Evolutionary conservation across 192 early-diverging fungal genomes (phyloP).

Genomic region (Linderina pennispora): DNA sequence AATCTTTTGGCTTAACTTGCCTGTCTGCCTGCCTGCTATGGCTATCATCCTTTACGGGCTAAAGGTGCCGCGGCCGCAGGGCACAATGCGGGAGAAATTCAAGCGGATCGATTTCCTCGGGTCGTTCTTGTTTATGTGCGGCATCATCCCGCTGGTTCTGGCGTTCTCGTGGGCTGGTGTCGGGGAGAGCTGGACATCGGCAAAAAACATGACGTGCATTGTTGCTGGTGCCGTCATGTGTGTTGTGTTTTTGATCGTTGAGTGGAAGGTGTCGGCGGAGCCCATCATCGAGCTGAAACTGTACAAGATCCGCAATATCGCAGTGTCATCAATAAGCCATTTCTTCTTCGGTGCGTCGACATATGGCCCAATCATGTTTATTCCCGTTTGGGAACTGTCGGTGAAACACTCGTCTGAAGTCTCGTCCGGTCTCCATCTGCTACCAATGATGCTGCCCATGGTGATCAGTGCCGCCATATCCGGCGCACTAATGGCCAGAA

Average conservation of each 20-base stretch:
- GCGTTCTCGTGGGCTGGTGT: constrained; percentile 76
- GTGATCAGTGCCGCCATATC: constrained; percentile 59
- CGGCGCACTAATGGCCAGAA: constrained; percentile 52
- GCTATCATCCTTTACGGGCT: constrained; percentile 42
- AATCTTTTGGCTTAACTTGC: constrained; percentile 60
- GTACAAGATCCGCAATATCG: constrained; percentile 47
- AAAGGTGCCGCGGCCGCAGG: constrained; percentile 26
- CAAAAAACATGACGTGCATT: constrained; percentile 57
- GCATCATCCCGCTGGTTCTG: constrained; percentile 59
- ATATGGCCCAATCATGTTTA: constrained; percentile 58
- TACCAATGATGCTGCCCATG: constrained; percentile 68
- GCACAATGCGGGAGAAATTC: constrained; percentile 46
- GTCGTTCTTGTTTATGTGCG: constrained; percentile 46
- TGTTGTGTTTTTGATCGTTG: constrained; percentile 45
- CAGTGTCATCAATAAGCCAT: constrained; percentile 20
- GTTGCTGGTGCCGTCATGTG: constrained; percentile 23
- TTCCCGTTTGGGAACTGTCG: constrained; percentile 58
- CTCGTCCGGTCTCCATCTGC: constrained; percentile 60
- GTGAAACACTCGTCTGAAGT: constrained; percentile 54
- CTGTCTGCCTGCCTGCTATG: constrained; percentile 42
- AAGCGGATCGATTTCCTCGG: constrained; percentile 64
- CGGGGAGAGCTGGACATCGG: constrained; percentile 63
- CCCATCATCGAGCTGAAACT: constrained; percentile 53
- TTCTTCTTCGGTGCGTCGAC: constrained; percentile 39
- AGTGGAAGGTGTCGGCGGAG: constrained; percentile 60